Percentiles rank a stretch among this genome's conserved stretches.
phyloP scores from a whole-genome alignment of 2,329 filamentous ascomycete species.

The Colletotrichum liriopes region DNA sequence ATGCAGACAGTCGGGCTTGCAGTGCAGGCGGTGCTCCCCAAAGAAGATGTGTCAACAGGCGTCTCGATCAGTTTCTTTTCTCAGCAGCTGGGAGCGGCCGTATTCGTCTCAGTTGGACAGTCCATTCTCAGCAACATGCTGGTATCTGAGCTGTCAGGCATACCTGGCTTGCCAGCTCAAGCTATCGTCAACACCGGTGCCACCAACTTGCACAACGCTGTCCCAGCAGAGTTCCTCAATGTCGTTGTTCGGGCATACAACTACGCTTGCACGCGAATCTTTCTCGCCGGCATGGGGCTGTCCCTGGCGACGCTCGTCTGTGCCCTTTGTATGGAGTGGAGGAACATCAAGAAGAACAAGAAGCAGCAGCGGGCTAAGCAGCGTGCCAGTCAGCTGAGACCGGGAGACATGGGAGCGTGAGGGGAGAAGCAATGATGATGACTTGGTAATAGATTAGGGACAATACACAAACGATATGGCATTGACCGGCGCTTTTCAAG shows the following conservation, averaged over 20 bases:
- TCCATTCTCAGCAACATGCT: conserved; percentile 66
- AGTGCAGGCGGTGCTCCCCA: conserved; percentile 67
- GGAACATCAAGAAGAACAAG: conserved; percentile 72
- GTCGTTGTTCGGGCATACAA: conserved; percentile 77
- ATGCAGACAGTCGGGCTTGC: conserved; percentile 73
- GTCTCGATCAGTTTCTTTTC: conserved; percentile 71
- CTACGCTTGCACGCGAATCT: conserved; percentile 72
- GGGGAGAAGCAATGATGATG: not conserved
- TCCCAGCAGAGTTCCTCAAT: conserved; percentile 65
- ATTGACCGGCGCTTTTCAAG: not conserved
- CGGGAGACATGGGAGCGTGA: conserved; percentile 17
- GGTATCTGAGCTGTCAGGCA: conserved; percentile 53
- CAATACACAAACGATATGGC: not conserved
- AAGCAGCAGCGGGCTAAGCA: conserved; percentile 25
- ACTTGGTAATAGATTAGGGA: not conserved
- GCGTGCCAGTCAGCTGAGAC: conserved; percentile 22
- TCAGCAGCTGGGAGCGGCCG: conserved; percentile 72
- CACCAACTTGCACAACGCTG: conserved; percentile 72
- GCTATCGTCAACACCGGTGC: conserved; percentile 65
- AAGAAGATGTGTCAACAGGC: conserved; percentile 68
- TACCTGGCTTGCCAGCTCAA: conserved; percentile 61
- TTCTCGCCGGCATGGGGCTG: conserved; percentile 73
- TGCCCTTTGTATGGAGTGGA: conserved; percentile 76
- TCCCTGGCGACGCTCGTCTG: conserved; percentile 70
- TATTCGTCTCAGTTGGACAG: conserved; percentile 72